Conservation (phyloP, 2,329 filamentous ascomycete genomes). For the Colletotrichum eremochloae region DNA sequence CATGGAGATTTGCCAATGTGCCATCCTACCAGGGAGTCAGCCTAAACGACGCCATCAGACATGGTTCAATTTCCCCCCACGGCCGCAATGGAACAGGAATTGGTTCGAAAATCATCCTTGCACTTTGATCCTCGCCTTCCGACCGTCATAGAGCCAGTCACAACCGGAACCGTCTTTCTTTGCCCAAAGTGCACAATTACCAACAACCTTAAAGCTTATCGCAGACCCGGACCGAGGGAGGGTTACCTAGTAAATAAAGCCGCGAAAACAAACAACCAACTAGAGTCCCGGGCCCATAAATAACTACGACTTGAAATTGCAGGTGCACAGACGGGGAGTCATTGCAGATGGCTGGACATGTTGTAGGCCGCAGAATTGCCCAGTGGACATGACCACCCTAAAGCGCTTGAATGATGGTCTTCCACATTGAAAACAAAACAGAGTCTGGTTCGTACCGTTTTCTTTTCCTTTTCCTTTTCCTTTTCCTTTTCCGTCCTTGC, state of each 20-base stretch:
- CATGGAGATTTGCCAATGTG: conserved; percentile 2
- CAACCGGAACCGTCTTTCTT: background rate
- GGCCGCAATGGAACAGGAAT: background rate
- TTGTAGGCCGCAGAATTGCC: background rate
- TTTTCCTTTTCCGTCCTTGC: background rate
- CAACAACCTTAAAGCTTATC: background rate
- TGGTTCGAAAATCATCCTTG: background rate
- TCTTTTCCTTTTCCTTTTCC: background rate
- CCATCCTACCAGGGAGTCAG: conserved; percentile 4
- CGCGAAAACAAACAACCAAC: background rate
- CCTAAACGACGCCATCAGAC: conserved; percentile 4
- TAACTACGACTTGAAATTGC: background rate
- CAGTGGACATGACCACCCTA: background rate
- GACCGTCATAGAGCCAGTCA: background rate
- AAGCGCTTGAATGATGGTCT: background rate
- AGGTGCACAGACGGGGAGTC: background rate
- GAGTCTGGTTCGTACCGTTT: background rate
- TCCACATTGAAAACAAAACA: background rate
- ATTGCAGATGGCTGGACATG: background rate
- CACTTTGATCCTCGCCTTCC: background rate
- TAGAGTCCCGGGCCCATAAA: background rate
- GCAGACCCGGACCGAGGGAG: background rate
- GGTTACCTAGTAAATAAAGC: background rate
- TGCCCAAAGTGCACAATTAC: too few species aligned
- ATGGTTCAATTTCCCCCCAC: background rate